A percentile compares a stretch with the other conserved stretches of the same genome.
Conservation (phyloP, 2,329 filamentous ascomycete genomes). For the Microthyrium microscopicum region DNA sequence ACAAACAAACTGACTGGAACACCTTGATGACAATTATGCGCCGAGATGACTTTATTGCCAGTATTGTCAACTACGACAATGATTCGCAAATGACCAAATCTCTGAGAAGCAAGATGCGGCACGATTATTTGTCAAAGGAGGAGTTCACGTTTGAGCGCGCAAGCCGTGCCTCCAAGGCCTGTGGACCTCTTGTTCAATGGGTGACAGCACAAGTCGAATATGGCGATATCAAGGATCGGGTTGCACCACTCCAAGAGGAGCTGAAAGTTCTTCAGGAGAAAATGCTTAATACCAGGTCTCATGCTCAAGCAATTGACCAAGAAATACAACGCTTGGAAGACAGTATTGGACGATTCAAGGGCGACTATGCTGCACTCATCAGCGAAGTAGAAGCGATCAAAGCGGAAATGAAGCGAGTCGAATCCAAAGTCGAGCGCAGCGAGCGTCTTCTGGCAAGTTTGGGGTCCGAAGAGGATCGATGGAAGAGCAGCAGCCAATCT, state of each 20-base stretch:
- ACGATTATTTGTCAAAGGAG: conserved; percentile 78
- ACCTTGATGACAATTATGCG: conserved; percentile 76
- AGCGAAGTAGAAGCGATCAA: conserved; percentile 97
- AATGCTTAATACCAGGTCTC: conserved; percentile 79
- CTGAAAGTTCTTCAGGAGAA: conserved; percentile 75
- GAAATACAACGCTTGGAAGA: conserved; percentile 70
- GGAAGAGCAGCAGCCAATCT: conserved; percentile 94
- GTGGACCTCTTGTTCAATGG: conserved; percentile 93
- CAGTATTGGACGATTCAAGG: conserved; percentile 90
- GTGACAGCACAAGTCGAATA: conserved; percentile 93
- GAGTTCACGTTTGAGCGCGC: conserved; percentile 96
- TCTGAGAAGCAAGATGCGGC: conserved; percentile 75
- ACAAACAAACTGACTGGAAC: conserved; percentile 80
- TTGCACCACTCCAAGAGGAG: conserved; percentile 83
- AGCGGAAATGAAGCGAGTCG: conserved; percentile 84
- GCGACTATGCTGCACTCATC: conserved; percentile 86
- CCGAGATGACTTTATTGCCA: conserved; percentile 90
- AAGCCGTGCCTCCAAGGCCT: conserved; percentile 90
- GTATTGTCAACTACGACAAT: conserved; percentile 94
- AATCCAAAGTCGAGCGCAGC: conserved; percentile 96
- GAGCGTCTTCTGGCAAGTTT: conserved; percentile 86
- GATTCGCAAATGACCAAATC: conserved; percentile 80
- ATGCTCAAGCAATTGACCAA: conserved; percentile 80
- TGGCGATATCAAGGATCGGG: conserved; percentile 88
- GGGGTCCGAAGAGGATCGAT: conserved; percentile 80